A percentile compares a stretch with the other conserved stretches of the same genome.
These are phyloP conservation scores for Madurella fahalii DNA, from an alignment of 2,329 filamentous ascomycete species.

Conservation along the genomic window DNA sequence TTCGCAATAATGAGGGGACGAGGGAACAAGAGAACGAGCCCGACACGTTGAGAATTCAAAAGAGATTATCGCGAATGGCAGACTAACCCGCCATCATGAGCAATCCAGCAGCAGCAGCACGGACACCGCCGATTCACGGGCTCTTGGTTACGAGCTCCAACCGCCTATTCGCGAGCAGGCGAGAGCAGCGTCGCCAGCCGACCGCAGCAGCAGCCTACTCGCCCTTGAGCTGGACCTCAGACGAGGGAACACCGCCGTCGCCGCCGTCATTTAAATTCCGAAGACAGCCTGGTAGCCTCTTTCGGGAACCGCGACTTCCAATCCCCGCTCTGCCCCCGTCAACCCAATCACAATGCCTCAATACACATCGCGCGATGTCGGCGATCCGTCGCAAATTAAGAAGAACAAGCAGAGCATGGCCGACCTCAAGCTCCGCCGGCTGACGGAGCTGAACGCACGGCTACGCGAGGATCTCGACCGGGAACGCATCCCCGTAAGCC, in stretches of 20 bases:
- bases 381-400: conserved; percentile 65
- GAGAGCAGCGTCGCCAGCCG: conserved; percentile 16
- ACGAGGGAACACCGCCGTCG: conserved; percentile 16
- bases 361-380: conserved; percentile 63
- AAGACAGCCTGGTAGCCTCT: not conserved
- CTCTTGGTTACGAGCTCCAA: conserved; percentile 13
- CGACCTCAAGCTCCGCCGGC: conserved; percentile 89
- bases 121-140: conserved; percentile 4
- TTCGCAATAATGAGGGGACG: not conserved
- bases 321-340: not conserved
- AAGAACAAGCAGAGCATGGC: conserved; percentile 99
- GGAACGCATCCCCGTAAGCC: conserved; percentile 91
- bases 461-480: conserved; percentile 93
- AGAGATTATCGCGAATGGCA: conserved; percentile 4
- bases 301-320: conserved; percentile 2
- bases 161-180: conserved; percentile 13
- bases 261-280: conserved; percentile 7
- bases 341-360: conserved; percentile 52
- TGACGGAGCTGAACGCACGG: conserved; percentile 95
- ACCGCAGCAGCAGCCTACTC: conserved; percentile 10
- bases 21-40: conserved; percentile 2
- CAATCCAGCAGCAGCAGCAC: conserved; percentile 11
- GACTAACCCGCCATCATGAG: conserved; percentile 19
- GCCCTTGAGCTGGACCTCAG: conserved; percentile 9
- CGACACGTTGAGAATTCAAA: not conserved